phyloP scores from a whole-genome alignment of 75 land plant genomes.

The Gnetum montanum region DNA sequence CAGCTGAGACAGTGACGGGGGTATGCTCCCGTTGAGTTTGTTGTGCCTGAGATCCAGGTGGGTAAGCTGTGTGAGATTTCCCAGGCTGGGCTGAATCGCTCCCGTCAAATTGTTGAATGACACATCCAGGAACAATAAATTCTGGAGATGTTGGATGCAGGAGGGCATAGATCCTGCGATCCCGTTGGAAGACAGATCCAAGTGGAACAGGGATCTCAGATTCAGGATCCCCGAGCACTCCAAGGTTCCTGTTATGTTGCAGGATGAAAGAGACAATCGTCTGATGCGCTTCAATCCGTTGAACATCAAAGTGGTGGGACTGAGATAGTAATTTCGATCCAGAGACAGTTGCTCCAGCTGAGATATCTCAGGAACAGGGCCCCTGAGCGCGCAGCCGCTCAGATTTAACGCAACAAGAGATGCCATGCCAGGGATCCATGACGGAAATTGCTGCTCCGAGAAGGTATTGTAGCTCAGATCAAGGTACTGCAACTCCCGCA shows the following conservation, averaged over 20 bases:
- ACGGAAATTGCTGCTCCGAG: not conserved
- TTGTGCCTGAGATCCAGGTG: slow-evolving; percentile 29
- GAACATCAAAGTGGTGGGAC: not conserved
- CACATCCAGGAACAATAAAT: slow-evolving; percentile 9
- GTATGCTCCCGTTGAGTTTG: slow-evolving; percentile 15
- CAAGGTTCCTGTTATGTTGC: not conserved
- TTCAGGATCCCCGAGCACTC: not conserved
- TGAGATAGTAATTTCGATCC: slow-evolving; percentile 6
- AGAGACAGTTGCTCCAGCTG: slow-evolving; percentile 1
- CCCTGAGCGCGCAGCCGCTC: slow-evolving; percentile 1
- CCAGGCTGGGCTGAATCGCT: slow-evolving; percentile 7
- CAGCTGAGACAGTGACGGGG: slow-evolving; percentile 7
- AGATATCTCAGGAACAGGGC: not conserved
- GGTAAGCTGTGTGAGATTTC: slow-evolving; percentile 5
- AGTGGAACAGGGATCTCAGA: slow-evolving; percentile 1
- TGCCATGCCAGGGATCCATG: slow-evolving; percentile 2
- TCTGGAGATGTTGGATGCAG: slow-evolving; percentile 3
- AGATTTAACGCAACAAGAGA: slow-evolving; percentile 2
- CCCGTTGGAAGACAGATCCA: slow-evolving; percentile 19
- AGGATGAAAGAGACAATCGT: slow-evolving; percentile 1
- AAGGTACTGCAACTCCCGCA: slow-evolving; percentile 9
- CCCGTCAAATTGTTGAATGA: slow-evolving; percentile 12
- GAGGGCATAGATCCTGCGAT: slow-evolving; percentile 18
- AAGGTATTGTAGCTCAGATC: slow-evolving; percentile 13
- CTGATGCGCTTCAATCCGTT: not conserved